Base-by-base conservation (phyloP, 2,329 filamentous ascomycete species). In the Tricladium varicosporioides region DNA sequence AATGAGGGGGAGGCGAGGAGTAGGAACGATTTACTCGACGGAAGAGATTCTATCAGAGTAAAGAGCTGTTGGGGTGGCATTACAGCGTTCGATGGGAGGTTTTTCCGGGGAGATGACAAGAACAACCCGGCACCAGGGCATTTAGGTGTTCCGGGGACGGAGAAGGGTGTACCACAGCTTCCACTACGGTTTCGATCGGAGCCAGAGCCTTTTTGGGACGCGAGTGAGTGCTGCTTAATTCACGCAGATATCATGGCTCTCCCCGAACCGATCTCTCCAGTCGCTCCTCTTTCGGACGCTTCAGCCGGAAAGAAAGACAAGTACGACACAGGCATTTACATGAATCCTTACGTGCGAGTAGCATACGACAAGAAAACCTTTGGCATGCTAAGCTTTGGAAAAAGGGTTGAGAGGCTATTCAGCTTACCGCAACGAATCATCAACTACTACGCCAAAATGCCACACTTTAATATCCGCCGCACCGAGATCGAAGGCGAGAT, bases 21-120 rank as follows among this genome's bases (percentile, higher is more conserved):
- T 40, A 78, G 87, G 46, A 75, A 77, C 4, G 87, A 88, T 67
- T 84, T 91, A 15, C 70, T 89, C 1, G 74, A 74, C 0, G 81
- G 83, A 54, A 78, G 70, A 40, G 83, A 86, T 62, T 82, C 87
- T 0, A 87, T 92, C 1, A 80, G 84, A 8, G 88, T 91, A 1
- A 82, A 80, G 64, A 86, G 85, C 61, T 92, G 89, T 72, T 92
- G 88, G 89, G 86, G 87, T 52, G 89, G 89, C 18, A 91, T 91
- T 82, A 85, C 84, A 2, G 83, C 83, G 1, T 86, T 86, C 71
- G 80, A 86, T 66, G 84, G 82, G 1, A 73, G 74, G 48, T 84
- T 81, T 70, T 81, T 87, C 48, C 81, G 85, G 64, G 49, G 32
- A 44, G 46, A 16, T 43, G 15, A 45, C 11, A 13, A 11, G 32